Conservation (phyloP, 805 yeast species). For the Gaillardinia entomophila region DNA sequence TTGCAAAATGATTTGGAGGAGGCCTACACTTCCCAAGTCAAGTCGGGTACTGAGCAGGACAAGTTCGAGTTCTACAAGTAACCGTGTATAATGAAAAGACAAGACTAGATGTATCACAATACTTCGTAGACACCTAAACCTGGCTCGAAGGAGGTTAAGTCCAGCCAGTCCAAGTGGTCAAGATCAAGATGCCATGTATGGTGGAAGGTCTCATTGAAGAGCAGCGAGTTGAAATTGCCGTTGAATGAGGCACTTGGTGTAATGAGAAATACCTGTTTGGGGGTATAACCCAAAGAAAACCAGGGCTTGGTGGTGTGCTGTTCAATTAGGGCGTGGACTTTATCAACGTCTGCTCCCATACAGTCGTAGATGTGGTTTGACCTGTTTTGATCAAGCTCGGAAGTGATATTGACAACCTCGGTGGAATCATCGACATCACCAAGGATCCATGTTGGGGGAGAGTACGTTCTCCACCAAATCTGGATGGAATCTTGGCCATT, state of each 20-base stretch:
- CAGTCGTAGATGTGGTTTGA: no score
- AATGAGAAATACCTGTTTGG: constrained; percentile 18
- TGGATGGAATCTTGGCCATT: constrained; percentile 25
- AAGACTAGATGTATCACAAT: constrained; percentile 5
- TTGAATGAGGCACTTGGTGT: constrained; percentile 36
- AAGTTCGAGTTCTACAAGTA: constrained; percentile 96
- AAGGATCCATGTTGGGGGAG: constrained; percentile 87
- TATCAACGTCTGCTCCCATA: constrained; percentile 38
- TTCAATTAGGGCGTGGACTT: constrained; percentile 15
- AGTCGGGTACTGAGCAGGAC: constrained; percentile 91
- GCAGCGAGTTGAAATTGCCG: constrained; percentile 9
- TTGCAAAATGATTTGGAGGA: constrained; percentile 95
- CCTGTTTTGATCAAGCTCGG: no score
- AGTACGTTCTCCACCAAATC: constrained; percentile 91
- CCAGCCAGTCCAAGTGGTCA: constrained; percentile 62
- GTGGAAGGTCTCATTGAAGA: constrained; percentile 17
- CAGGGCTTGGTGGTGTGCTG: constrained; percentile 2
- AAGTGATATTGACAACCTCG: constrained; percentile 10
- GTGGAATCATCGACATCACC: constrained; percentile 17
- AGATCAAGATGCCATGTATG: constrained; percentile 54
- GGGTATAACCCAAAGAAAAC: not conserved
- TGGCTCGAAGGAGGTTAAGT: constrained; percentile 46
- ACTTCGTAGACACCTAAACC: constrained; percentile 58
- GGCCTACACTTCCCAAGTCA: constrained; percentile 95
- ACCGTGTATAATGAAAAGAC: constrained; percentile 1